A percentile compares a stretch with the other conserved stretches of the same genome.
These are phyloP conservation scores for Stagonosporopsis vannaccii DNA, from an alignment of 2,329 filamentous ascomycete species.

Conservation along the genomic window DNA sequence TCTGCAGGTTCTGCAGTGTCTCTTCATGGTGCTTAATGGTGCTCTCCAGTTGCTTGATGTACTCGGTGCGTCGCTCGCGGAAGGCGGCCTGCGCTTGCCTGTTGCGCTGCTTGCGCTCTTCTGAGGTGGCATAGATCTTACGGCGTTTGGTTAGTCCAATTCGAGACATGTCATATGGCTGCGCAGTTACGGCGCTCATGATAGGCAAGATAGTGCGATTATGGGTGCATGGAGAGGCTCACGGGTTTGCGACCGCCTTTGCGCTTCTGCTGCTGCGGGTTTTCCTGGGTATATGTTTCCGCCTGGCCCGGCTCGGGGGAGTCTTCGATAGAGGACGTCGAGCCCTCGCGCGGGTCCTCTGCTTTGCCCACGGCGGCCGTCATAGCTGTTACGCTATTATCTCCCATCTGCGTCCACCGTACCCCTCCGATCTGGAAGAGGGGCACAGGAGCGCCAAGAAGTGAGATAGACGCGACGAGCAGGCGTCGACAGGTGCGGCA, in stretches of 20 bases:
- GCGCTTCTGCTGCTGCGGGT: conserved; percentile 75
- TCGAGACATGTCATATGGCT: conserved; percentile 40
- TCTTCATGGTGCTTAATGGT: conserved; percentile 98
- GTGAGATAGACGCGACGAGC: conserved; percentile 42
- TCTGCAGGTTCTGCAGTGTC: conserved; percentile 88
- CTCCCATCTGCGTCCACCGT: conserved; percentile 58
- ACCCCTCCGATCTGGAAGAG: conserved; percentile 52
- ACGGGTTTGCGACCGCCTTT: conserved; percentile 98
- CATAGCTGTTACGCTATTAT: conserved; percentile 56
- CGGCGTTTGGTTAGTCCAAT: conserved; percentile 51
- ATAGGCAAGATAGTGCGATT: conserved; percentile 25
- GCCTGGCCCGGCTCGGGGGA: conserved; percentile 56
- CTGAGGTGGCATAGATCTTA: conserved; percentile 97
- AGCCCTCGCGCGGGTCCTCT: conserved; percentile 54
- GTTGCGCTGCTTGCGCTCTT: conserved; percentile 97
- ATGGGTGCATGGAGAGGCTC: conserved; percentile 53
- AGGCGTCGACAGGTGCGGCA: conserved; percentile 25
- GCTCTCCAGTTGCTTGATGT: conserved; percentile 98
- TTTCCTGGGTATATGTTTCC: conserved; percentile 52
- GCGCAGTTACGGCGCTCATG: conserved; percentile 33
- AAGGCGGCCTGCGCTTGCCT: conserved; percentile 97
- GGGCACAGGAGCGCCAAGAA: conserved; percentile 47
- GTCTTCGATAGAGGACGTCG: conserved; percentile 58
- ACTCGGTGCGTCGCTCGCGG: conserved; percentile 94
- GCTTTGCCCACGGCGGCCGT: conserved; percentile 55